Evolutionary conservation across 305 asterid genomes (phyloP), one percentile per base, ranked within the genome.

Genomic region (Rubia balearica): DNA sequence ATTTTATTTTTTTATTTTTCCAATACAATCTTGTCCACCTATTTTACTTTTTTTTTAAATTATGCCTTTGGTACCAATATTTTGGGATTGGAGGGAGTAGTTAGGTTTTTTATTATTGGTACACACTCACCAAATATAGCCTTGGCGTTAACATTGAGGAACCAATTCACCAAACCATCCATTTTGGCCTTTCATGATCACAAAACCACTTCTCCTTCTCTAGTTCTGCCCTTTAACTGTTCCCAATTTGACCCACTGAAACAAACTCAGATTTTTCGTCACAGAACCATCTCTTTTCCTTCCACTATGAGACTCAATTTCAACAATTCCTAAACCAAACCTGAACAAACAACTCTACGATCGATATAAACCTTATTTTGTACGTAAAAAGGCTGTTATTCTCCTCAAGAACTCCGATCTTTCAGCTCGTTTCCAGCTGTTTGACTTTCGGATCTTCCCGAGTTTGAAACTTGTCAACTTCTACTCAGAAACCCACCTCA

Each of bases 401-500:
- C 21, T 56, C 12, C 57, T 43, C 16, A 19, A 71, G 38, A 70
- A 48, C 72, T 57, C 72, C 48, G 65, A 59, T 71, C 76, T 57
- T 60, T 71, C 38, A 36, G 57, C 71, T 48, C 61, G 33, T 49
- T 38, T 6, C 55, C 36, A 12, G 9, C 41, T 33, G 12, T 11
- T 61, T 14, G n/a, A 61, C 40, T 16, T 33, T n/a, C 48, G 22
- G 71, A 73, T 62, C 57, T 49, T 70, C 65, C 57, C 57, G 16
- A 51, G 57, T 51, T 51, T 51, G 57, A 11, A 63, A 64, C 61
- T 73, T 43, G 71, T 56, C 76, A 56, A 30, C 59, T 33, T 49
- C 17, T 55, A 48, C 49, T 56, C 49, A 65, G 7, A 66, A 65
- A 40, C 75, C 71, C 78, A 59, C 61, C 56, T 42, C n/a, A 65